Base-by-base conservation (phyloP, 2,329 filamentous ascomycete species). In the Colletotrichum lindemuthianum region DNA sequence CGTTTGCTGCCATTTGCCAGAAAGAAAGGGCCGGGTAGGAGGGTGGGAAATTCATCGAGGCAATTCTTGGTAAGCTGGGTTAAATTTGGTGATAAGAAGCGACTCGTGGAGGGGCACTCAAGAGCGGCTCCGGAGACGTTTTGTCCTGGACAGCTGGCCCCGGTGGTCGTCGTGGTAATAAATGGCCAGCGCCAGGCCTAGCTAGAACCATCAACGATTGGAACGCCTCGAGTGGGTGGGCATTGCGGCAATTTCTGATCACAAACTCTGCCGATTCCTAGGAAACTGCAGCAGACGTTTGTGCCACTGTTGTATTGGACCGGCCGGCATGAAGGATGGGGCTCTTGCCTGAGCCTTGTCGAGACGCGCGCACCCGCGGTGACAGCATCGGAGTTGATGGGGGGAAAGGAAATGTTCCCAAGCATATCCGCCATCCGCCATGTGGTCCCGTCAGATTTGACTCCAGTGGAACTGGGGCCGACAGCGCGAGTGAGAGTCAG, bases 201-300 rank as follows among this genome's bases (percentile, higher is more conserved):
- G 57, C 57, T 43, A 40, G 44, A 32, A 53, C 45, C 58, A 48
- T 32, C 58, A 57, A 48, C 63, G 63, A 65, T 65, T 65, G 63
- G 63, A 57, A 65, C 63, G 63, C 63, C 51, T 65, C 61, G 47
- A 49, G 33, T 6, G 43, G 36, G 63, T 65, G 63, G 63, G 47
- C 63, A 57, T 65, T 57, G 63, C 58, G 63, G 58, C 63, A 65
- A 65, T 63, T 65, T 63, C 45, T 57, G 58, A 41, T 44, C 58
- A 44, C 40, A 61, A 60, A 61, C 51, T 55, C 44, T 65, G 61
- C 47, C 40, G 41, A 34, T 61, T 65, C 51, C 51, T 36, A 65
- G 61, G 40, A 65, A 34, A 51, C 47, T 56, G 51, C 58, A 57
- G 59, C 59, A 57, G 41, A 65, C 36, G 36, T 63, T 63, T 59